These are phyloP conservation scores for Exserohilum rostratum DNA, from an alignment of 2,329 filamentous ascomycete species.

Conservation along the genomic window DNA sequence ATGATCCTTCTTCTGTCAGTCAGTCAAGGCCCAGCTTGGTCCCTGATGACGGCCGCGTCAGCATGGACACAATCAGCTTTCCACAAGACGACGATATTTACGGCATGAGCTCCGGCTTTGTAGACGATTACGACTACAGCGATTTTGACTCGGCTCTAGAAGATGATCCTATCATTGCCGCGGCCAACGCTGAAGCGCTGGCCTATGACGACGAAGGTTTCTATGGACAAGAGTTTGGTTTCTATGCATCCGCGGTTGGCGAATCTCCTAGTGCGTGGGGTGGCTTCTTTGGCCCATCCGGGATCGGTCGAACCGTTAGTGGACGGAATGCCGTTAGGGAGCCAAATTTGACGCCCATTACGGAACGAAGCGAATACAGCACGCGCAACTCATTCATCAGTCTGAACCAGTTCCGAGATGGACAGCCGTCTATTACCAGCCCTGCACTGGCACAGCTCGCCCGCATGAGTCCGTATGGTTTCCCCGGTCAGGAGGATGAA, in stretches of 20 bases:
- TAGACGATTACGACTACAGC: conserved; percentile 64
- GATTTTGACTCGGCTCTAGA: conserved; percentile 51
- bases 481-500: conserved; percentile 58
- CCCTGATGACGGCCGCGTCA: conserved; percentile 58
- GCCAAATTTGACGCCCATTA: conserved; percentile 94
- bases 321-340: conserved; percentile 70
- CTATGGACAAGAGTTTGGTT: conserved; percentile 96
- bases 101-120: conserved; percentile 47
- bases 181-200: conserved; percentile 90
- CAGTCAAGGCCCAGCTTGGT: conserved; percentile 53
- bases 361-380: conserved; percentile 93
- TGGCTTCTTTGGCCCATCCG: conserved; percentile 84
- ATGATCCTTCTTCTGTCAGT: conserved; percentile 40
- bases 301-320: conserved; percentile 70
- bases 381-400: conserved; percentile 91
- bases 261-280: conserved; percentile 73
- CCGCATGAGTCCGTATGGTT: conserved; percentile 58
- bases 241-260: conserved; percentile 72
- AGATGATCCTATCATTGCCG: conserved; percentile 91
- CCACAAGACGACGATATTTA: conserved; percentile 43
- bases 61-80: conserved; percentile 51
- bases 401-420: conserved; percentile 60
- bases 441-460: conserved; percentile 80
- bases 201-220: conserved; percentile 92
- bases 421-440: conserved; percentile 63